Evolutionary conservation across 306 rosid genomes (phyloP).

Genomic region (Glycine tomentella): DNA sequence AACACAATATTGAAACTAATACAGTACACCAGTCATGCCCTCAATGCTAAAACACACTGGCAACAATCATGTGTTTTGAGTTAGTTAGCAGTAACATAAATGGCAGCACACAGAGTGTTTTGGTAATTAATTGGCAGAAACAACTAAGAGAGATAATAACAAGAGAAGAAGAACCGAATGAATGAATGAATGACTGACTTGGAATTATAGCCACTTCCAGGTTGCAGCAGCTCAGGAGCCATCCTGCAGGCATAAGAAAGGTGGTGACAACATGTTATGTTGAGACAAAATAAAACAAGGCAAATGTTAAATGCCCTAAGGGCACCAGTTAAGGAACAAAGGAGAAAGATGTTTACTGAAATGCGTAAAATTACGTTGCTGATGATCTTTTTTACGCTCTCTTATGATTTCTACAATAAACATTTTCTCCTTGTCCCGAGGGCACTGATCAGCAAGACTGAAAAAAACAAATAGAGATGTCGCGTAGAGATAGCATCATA

Average conservation of each 20-base stretch:
- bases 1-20: background rate
- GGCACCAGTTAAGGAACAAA: too few relatives aligned
- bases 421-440: too few relatives aligned
- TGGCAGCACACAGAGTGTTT: background rate
- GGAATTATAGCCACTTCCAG: constrained; percentile 94
- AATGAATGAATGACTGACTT: constrained; percentile 60
- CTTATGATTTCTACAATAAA: too few relatives aligned
- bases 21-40: background rate
- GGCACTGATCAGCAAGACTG: too few relatives aligned
- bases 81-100: too few relatives aligned
- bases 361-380: too few relatives aligned
- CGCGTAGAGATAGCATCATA: background rate
- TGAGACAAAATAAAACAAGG: too few relatives aligned
- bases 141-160: background rate
- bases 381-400: too few relatives aligned
- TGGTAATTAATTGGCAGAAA: background rate
- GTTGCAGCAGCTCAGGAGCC: constrained; percentile 99
- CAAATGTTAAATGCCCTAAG: too few relatives aligned
- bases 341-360: too few relatives aligned
- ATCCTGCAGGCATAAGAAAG: constrained; percentile 63
- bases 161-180: background rate
- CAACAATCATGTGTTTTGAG: background rate
- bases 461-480: too few relatives aligned
- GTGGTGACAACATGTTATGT: background rate
- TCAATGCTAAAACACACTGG: background rate